Evolutionary conservation across 768 basidiomycete species (phyloP), one percentile per base, ranked within the genome.

Genomic region (Suillus placidus): DNA sequence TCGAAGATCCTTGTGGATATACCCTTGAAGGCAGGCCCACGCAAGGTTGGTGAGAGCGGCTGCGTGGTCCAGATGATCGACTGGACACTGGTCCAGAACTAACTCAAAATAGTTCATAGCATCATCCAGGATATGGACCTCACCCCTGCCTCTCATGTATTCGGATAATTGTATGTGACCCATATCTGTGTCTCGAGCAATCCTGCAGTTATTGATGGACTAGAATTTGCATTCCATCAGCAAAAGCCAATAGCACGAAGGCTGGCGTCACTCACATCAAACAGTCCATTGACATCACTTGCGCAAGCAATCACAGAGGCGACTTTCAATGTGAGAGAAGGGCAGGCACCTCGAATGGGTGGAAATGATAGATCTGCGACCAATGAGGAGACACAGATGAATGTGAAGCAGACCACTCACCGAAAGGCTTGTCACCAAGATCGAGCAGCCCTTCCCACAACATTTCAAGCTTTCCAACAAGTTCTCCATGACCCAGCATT

Each of bases 11-110:
- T 34, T 55, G 10, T 6, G 54, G 32, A 55, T 55, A n/a, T 34
- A 55, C 5, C 54, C 54, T 55, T 34, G 32, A 45, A 77, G 79
- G 40, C 71, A 72, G 26, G 64, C 47, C 55, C 71, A 40, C 20
- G 67, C 67, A 34, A 74, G 47, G 9, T 18, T 26, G 16, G 63
- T 45, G 32, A 55, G 54, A n/a, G 54, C 54, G 6, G 54, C 54
- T 3, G 54, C 54, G 12, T 34, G 32, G 10, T 55, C 54, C 6
- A 34, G 54, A 35, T 55, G 54, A 34, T 34, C 54, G 20, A 55
- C 34, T 0, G 54, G 54, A 55, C 54, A 55, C 20, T 55, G 54
- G 20, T 34, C 54, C 32, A 55, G 32, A n/a, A 35, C 54, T 20
- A 12, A 35, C 54, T 55, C 32, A 35, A 55, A 55, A n/a, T 12